These are phyloP conservation scores for Fusarium globosum DNA, from an alignment of 2,329 filamentous ascomycete species.

Conservation along the genomic window DNA sequence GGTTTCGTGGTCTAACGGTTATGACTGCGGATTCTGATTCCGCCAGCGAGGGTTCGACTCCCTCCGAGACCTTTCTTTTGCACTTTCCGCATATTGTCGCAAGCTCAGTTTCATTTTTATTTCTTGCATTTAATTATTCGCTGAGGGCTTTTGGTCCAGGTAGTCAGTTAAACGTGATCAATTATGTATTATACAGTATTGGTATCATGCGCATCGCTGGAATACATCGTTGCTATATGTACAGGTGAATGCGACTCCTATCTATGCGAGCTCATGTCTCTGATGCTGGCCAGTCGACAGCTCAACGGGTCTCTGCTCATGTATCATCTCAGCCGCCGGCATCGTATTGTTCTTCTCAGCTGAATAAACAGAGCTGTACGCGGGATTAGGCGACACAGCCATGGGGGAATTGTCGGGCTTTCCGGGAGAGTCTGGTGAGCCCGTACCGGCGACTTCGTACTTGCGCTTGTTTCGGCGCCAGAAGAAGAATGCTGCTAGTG, in stretches of 20 bases:
- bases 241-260: not conserved
- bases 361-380: not conserved
- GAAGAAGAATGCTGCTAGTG: conserved; percentile 11
- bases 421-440: not conserved
- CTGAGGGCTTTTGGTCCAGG: accelerated
- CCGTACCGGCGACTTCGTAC: not conserved
- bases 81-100: accelerated
- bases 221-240: not conserved
- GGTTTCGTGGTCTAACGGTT: conserved; percentile 6
- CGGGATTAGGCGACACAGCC: not conserved
- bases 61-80: not conserved
- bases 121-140: not conserved
- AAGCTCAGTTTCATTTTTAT: not conserved
- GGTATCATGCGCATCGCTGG: conserved; percentile 4
- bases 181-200: not conserved
- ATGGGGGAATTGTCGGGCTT: not conserved
- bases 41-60: conserved; percentile 3
- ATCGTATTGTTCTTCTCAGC: not conserved
- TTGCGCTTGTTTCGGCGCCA: conserved; percentile 26
- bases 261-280: conserved; percentile 19
- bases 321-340: not conserved
- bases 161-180: not conserved
- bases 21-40: conserved; percentile 5
- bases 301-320: conserved; percentile 1
- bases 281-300: not conserved